Evolutionary conservation across 108 stramenopile species (phyloP), one percentile per base, ranked within the genome.

Genomic region (Stephanodiscus minutulus): DNA sequence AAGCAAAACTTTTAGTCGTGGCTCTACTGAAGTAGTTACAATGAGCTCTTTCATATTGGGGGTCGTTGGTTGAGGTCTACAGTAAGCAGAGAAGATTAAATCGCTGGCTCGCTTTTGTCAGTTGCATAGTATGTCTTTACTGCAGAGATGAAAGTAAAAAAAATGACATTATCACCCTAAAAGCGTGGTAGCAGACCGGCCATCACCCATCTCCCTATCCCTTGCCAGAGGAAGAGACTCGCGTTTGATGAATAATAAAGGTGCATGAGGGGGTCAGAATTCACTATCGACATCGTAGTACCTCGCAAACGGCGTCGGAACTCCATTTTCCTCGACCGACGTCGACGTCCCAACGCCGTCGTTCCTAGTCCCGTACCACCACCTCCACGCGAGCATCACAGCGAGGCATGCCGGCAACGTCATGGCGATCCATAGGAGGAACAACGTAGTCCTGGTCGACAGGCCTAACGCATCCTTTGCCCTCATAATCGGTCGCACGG

Each of bases 401-500:
- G 18, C 57, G 47, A 66, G 15, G 43, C 43, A 44, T 15, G 12
- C 43, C 0, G 31, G 20, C 29, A n/a, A 17, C 29, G 29, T 56
- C 55, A 56, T 27, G 55, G 39, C 17, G 4, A 60, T 20, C n/a
- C 59, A 36, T 21, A 60, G 36, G 0, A 60, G 20, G 13, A 35
- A 39, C 59, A 41, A 35, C 33, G 43, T 53, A 44, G 60, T 62
- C 43, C 55, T 60, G 6, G 66, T 61, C 21, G 77, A 79, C 27
- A 79, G 27, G 21, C 77, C 77, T 66, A 67, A 39, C 10, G 37
- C n/a, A 10, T 31, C 27, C 54, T 83, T 79, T 21, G 66, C 67
- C 35, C 68, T 54, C 8, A 57, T 65, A 50, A 82, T n/a, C n/a
- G 83, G 20, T 18, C 83, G 82, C 28, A 53, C 48, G 18, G 62